phyloP scores from a whole-genome alignment of 495 filamentous ascomycete genomes.

The Pyronema omphalodes region DNA sequence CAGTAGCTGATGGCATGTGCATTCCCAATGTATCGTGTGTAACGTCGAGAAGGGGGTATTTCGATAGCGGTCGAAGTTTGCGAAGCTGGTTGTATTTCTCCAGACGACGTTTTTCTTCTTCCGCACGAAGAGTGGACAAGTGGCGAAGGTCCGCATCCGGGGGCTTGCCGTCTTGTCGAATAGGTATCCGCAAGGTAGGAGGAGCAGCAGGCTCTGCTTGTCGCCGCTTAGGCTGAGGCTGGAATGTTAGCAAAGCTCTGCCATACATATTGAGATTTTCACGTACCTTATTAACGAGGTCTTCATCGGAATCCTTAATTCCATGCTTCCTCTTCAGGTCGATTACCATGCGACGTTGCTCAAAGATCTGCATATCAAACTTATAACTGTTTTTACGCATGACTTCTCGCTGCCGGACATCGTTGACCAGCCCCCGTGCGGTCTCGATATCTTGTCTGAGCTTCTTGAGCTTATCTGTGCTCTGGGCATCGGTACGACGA shows the following conservation, averaged over 20 bases:
- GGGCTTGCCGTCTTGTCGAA: conserved; percentile 49
- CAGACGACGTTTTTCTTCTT: conserved; percentile 68
- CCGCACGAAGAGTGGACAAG: conserved; percentile 54
- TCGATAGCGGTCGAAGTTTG: conserved; percentile 12
- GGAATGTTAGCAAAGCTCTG: background rate
- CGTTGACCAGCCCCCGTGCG: conserved; percentile 56
- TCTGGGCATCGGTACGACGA: conserved; percentile 78
- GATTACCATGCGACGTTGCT: conserved; percentile 60
- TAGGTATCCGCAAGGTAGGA: conserved; percentile 39
- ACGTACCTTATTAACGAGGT: conserved; percentile 80
- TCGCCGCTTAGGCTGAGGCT: conserved; percentile 31
- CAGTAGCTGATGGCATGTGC: conserved; percentile 10
- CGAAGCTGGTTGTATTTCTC: conserved; percentile 22
- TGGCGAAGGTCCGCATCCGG: conserved; percentile 57
- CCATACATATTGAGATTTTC: background rate
- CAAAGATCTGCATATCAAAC: conserved; percentile 56
- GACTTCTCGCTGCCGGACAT: conserved; percentile 60
- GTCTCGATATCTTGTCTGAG: conserved; percentile 84
- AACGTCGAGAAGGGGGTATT: conserved; percentile 41
- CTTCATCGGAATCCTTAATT: conserved; percentile 85
- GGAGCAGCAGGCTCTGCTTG: conserved; percentile 35
- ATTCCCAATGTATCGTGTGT: conserved; percentile 32
- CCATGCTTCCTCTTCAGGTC: conserved; percentile 71
- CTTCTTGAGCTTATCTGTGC: conserved; percentile 81
- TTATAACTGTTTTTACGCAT: conserved; percentile 58